Percentiles rank a stretch among this genome's conserved stretches.
phyloP scores from a whole-genome alignment of 1,139 yeast genomes.

The Magnusiomyces tetraspermus region DNA sequence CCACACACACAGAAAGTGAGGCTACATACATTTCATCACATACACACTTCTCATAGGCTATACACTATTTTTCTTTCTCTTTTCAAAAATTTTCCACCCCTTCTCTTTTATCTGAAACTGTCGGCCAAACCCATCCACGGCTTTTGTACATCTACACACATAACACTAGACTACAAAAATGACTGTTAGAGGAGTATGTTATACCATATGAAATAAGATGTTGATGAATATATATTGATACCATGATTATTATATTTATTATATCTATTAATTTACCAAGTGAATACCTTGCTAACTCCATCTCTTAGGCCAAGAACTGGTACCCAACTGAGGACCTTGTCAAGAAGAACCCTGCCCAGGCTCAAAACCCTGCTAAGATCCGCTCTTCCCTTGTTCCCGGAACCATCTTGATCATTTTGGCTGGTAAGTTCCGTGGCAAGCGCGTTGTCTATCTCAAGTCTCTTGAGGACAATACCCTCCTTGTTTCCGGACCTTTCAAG shows the following conservation, averaged over 20 bases:
- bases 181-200: constrained; percentile 34
- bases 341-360: constrained; percentile 55
- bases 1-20: too few species aligned
- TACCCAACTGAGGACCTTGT: constrained; percentile 88
- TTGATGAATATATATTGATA: neutral
- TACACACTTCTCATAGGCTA: too few species aligned
- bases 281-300: neutral
- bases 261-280: neutral
- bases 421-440: constrained; percentile 99
- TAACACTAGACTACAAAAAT: constrained; percentile 22
- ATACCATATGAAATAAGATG: too few species aligned
- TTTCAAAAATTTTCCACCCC: constrained; percentile 1
- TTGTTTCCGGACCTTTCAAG: constrained; percentile 99
- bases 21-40: too few species aligned
- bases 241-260: neutral
- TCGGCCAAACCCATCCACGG: constrained; percentile 14
- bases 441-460: constrained; percentile 98
- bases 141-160: constrained; percentile 15
- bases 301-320: constrained; percentile 71
- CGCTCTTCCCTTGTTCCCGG: constrained; percentile 98
- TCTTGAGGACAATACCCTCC: constrained; percentile 97
- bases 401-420: constrained; percentile 94
- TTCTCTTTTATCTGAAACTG: constrained; percentile 6
- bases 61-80: too few species aligned
- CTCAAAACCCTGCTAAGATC: constrained; percentile 89